These are phyloP conservation scores for Colletotrichum noveboracense DNA, from an alignment of 2,329 filamentous ascomycete species.

Conservation along the genomic window DNA sequence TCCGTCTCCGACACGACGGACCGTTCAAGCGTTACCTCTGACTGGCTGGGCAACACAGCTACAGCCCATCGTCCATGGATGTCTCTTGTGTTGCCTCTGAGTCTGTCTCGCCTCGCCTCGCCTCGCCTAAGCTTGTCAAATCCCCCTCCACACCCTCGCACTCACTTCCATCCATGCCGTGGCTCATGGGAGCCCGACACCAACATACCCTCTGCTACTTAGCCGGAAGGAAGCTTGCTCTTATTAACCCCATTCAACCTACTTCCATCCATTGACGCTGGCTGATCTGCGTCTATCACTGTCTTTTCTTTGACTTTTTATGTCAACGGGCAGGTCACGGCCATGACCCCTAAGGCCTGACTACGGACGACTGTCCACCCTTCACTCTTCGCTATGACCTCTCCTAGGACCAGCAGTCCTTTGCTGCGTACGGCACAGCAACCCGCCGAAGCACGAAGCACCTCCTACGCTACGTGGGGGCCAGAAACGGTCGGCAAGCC, in stretches of 20 bases:
- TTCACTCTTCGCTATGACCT: not conserved
- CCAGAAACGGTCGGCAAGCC: slow-evolving; percentile 1
- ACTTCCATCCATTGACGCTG: not conserved
- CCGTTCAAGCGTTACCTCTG: not conserved
- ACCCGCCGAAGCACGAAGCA: not conserved
- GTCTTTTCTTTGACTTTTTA: not conserved
- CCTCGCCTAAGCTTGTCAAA: not conserved
- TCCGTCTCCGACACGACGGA: not conserved
- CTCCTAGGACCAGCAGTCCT: not conserved
- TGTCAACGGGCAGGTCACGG: not conserved
- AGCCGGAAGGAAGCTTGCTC: not conserved
- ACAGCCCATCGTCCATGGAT: not conserved
- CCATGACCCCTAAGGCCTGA: not conserved
- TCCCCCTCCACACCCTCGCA: not conserved
- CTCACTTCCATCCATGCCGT: not conserved
- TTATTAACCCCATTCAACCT: not conserved
- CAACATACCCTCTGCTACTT: not conserved
- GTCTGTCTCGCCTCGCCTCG: not conserved
- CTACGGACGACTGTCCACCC: not conserved
- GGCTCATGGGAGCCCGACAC: not conserved
- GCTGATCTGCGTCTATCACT: not conserved
- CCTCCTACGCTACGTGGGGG: slow-evolving; percentile 1
- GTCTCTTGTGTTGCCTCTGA: not conserved
- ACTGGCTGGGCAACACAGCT: not conserved
- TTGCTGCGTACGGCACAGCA: slow-evolving; percentile 3